A percentile compares a stretch with the other conserved stretches of the same genome.
Conservation (phyloP, 139 green algal species). For the Chlamydomonas sphaeroides region DNA sequence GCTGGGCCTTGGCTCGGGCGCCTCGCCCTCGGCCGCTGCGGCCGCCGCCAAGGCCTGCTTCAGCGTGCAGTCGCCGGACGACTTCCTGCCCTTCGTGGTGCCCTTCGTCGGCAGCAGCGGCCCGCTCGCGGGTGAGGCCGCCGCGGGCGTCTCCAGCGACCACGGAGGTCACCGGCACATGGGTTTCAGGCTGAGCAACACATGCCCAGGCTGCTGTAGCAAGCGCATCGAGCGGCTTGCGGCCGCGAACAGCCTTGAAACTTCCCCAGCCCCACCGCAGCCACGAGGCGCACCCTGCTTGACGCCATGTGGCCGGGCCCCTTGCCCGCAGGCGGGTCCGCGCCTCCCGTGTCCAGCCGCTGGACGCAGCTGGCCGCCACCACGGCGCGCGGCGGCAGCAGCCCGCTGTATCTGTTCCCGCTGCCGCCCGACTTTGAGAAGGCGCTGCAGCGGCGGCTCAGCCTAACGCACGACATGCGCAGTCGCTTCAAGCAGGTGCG, state of each 20-base stretch:
- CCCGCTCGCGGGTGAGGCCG: neutral
- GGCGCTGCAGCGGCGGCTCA: conserved; percentile 82
- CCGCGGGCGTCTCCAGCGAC: too few species aligned
- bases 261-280: too few species aligned
- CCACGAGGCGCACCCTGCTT: too few species aligned
- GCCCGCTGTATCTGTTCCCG: conserved; percentile 68
- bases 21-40: neutral
- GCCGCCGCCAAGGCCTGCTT: conserved; percentile 21
- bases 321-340: conserved; percentile 52
- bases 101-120: conserved; percentile 75
- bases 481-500: conserved; percentile 54
- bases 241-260: too few species aligned
- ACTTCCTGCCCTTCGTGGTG: conserved; percentile 88
- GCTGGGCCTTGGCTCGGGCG: conserved; percentile 6
- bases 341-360: conserved; percentile 35
- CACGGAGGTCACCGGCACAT: too few species aligned
- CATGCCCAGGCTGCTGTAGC: too few species aligned
- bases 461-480: conserved; percentile 77
- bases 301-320: too few species aligned
- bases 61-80: conserved; percentile 79
- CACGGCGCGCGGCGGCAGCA: neutral
- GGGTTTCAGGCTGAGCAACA: too few species aligned
- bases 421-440: conserved; percentile 85
- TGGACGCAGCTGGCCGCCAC: conserved; percentile 40
- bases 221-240: too few species aligned